Conservation (phyloP, 495 filamentous ascomycete genomes). For the Penicillium silybi region DNA sequence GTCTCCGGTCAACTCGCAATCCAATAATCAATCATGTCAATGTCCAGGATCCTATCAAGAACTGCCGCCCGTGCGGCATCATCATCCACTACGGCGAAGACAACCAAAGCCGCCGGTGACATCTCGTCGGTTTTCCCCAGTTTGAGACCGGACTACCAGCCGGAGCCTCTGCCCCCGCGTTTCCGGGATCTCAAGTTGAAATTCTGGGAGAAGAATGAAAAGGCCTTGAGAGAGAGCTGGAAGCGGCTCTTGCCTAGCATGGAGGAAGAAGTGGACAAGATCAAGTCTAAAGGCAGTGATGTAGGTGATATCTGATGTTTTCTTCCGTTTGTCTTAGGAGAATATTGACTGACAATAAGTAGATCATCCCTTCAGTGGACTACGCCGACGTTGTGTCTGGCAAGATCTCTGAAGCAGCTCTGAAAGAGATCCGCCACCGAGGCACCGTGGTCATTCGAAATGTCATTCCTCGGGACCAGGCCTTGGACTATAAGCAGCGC, state of each 20-base stretch:
- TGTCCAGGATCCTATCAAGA: conserved; percentile 32
- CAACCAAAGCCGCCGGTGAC: conserved; percentile 57
- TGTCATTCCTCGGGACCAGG: conserved; percentile 57
- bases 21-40: conserved; percentile 19
- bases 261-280: conserved; percentile 40
- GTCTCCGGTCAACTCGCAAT: neutral
- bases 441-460: conserved; percentile 62
- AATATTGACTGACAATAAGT: conserved; percentile 3
- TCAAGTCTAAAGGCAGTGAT: conserved; percentile 47
- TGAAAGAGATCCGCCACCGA: conserved; percentile 57
- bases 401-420: conserved; percentile 35
- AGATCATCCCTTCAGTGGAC: conserved; percentile 58
- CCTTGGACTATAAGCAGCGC: conserved; percentile 45
- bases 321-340: neutral
- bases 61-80: conserved; percentile 33
- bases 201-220: conserved; percentile 61
- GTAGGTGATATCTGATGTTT: conserved; percentile 25
- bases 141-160: conserved; percentile 59
- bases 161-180: conserved; percentile 62
- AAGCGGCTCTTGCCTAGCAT: conserved; percentile 61
- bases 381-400: conserved; percentile 50
- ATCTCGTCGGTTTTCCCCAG: conserved; percentile 84
- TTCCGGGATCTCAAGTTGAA: conserved; percentile 72
- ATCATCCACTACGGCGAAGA: conserved; percentile 29
- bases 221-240: conserved; percentile 62